Evolutionary conservation across 306 rosid species (phyloP).

Genomic region (Malus domestica): DNA sequence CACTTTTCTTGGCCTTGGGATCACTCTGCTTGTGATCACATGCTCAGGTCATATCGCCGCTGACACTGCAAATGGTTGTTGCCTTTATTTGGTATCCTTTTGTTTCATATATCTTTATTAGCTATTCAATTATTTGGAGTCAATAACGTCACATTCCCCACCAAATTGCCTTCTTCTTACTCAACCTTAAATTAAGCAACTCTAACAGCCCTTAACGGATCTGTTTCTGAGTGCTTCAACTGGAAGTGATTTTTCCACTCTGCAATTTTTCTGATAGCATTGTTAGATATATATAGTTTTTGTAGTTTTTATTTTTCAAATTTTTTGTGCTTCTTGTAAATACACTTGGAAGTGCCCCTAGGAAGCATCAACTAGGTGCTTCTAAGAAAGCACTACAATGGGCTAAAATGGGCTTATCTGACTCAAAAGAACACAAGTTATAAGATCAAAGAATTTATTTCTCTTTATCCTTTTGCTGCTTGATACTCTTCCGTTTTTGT

Average conservation of each 20-base stretch:
- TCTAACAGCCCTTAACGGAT: not conserved
- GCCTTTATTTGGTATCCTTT: constrained; percentile 76
- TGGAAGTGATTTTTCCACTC: no score
- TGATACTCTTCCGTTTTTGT: not conserved
- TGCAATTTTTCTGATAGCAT: no score
- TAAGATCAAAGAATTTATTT: no score
- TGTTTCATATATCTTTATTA: constrained; percentile 1
- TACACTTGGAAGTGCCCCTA: not conserved
- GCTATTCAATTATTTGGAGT: not conserved
- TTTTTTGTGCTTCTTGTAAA: no score
- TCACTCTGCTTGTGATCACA: constrained; percentile 53
- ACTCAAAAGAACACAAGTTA: not conserved
- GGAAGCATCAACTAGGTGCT: not conserved
- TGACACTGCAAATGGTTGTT: constrained; percentile 69
- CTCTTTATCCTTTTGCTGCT: not conserved
- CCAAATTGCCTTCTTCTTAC: not conserved
- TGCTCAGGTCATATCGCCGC: constrained; percentile 79
- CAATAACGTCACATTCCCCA: not conserved
- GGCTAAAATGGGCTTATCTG: not conserved
- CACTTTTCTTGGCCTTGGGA: constrained; percentile 63
- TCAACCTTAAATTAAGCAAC: not conserved
- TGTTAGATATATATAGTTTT: no score
- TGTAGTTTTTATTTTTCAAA: no score
- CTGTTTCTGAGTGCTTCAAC: not conserved
- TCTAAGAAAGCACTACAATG: not conserved